A percentile compares a stretch with the other conserved stretches of the same genome.
These are phyloP conservation scores for Mucor circinelloides DNA, from an alignment of 371 early-diverging fungal genomes.

Conservation along the genomic window DNA sequence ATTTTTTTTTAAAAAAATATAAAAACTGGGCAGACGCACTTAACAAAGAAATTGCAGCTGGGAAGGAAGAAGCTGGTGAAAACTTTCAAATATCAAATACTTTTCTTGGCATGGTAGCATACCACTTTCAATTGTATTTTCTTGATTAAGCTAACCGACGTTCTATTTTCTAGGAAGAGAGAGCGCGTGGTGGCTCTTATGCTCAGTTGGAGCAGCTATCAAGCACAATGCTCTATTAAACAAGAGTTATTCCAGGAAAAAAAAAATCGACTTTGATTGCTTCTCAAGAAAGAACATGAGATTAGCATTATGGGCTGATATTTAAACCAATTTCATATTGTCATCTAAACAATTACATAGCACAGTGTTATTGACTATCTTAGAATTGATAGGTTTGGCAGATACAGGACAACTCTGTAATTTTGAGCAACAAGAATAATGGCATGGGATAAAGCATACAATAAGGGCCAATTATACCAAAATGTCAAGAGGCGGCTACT, in stretches of 20 bases:
- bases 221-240: constrained; percentile 8
- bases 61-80: too few relatives aligned
- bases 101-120: constrained; percentile 4
- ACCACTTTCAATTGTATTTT: neutral
- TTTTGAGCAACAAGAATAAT: constrained; percentile 8
- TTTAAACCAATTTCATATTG: constrained; percentile 6
- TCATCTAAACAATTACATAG: constrained; percentile 10
- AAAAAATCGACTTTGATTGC: constrained; percentile 1
- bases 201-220: constrained; percentile 12
- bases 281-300: constrained; percentile 9
- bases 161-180: constrained; percentile 7
- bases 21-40: too few relatives aligned
- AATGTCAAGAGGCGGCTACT: neutral
- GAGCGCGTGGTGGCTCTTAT: constrained; percentile 8
- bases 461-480: constrained; percentile 3
- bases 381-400: constrained; percentile 9
- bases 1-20: too few relatives aligned
- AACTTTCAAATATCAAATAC: too few relatives aligned
- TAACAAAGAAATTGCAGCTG: too few relatives aligned
- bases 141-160: neutral
- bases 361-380: constrained; percentile 1
- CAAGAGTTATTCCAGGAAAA: constrained; percentile 8
- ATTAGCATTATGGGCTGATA: constrained; percentile 4
- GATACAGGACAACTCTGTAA: constrained; percentile 3
- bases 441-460: constrained; percentile 1